Evolutionary conservation across 805 yeast species (phyloP).

Genomic region (Wickerhamiella kurtzmanii): DNA sequence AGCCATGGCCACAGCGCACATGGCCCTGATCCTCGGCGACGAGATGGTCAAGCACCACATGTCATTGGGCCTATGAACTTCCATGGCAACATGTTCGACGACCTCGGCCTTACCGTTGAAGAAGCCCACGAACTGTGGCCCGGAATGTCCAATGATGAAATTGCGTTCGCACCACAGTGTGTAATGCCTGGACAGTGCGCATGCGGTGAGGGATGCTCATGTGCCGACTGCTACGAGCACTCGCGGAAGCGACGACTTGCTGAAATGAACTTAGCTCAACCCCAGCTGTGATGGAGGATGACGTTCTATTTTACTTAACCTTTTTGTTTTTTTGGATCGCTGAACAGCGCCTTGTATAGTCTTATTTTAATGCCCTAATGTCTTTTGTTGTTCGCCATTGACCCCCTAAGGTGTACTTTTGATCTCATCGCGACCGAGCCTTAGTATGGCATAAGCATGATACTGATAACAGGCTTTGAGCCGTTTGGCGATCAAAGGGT

Average conservation of each 20-base stretch:
- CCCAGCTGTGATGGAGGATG: not conserved
- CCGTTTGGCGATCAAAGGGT: conserved; percentile 13
- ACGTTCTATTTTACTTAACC: too few species aligned
- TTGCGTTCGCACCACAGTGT: conserved; percentile 25
- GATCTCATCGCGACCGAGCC: not conserved
- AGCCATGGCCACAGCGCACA: not conserved
- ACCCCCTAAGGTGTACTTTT: too few species aligned
- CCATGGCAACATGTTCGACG: conserved; percentile 16
- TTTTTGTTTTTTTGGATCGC: not conserved
- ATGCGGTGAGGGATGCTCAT: conserved; percentile 27
- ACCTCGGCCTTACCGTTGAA: conserved; percentile 18
- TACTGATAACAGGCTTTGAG: conserved; percentile 15
- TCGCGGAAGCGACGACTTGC: not conserved
- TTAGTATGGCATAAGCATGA: conserved; percentile 4
- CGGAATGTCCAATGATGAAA: conserved; percentile 12
- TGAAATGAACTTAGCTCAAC: not conserved
- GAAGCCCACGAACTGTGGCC: conserved; percentile 20
- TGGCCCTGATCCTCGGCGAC: too few species aligned
- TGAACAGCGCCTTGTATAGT: not conserved
- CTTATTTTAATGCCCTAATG: too few species aligned
- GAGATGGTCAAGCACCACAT: conserved; percentile 17
- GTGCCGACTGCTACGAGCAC: conserved; percentile 25
- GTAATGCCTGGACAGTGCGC: conserved; percentile 28
- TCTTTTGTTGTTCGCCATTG: too few species aligned
- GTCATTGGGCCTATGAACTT: conserved; percentile 26